Conservation (phyloP, 192 early-diverging fungal species). For the Umbelopsis sp. region DNA sequence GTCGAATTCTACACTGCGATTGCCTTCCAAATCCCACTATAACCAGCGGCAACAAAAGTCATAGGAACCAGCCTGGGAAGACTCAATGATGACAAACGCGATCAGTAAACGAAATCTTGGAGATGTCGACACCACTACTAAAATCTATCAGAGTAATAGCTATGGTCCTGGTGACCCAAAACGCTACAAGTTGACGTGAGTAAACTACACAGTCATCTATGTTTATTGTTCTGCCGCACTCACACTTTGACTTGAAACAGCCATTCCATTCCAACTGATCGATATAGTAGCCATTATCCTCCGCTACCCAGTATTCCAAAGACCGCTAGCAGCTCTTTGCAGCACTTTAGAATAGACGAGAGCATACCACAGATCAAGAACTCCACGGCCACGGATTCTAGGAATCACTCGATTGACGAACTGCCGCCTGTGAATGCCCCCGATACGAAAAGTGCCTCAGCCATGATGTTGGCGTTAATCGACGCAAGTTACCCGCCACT, state of each 20-base stretch:
- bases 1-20: too few relatives aligned
- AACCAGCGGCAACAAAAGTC: too few relatives aligned
- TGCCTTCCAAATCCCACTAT: too few relatives aligned
- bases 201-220: not conserved
- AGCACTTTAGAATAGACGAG: constrained; percentile 14
- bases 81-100: constrained; percentile 20
- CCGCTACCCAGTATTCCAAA: constrained; percentile 11
- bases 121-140: constrained; percentile 3
- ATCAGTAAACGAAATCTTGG: constrained; percentile 16
- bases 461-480: constrained; percentile 30
- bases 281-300: constrained; percentile 1
- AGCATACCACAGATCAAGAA: constrained; percentile 17
- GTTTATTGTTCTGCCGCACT: not conserved
- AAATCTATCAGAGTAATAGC: not conserved
- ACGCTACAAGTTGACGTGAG: constrained; percentile 1
- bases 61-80: too few relatives aligned
- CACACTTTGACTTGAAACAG: not conserved
- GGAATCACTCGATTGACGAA: not conserved
- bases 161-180: constrained; percentile 17
- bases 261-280: not conserved
- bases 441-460: not conserved
- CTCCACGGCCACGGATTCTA: not conserved
- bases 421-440: not conserved
- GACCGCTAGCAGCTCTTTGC: not conserved
- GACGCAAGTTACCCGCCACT: constrained; percentile 37